These are phyloP conservation scores for Tilletia setariae DNA, from an alignment of 1,284 basidiomycete genomes.

Conservation along the genomic window DNA sequence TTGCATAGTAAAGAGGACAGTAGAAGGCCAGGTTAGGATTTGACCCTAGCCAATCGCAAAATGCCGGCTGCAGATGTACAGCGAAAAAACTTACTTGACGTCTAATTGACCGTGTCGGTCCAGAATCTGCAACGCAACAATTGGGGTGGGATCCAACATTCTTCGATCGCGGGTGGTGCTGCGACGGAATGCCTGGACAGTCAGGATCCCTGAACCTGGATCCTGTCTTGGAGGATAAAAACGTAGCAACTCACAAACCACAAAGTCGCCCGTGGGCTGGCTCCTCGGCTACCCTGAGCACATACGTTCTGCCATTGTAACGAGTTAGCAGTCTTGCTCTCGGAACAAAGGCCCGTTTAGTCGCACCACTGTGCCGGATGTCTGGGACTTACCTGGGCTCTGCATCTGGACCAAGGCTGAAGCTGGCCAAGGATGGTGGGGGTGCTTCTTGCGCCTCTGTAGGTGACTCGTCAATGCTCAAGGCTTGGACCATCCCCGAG, in stretches of 20 bases:
- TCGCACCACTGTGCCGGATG: too few species aligned
- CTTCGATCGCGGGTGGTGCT: slow-evolving; percentile 14
- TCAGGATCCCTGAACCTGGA: neutral
- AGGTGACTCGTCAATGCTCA: too few species aligned
- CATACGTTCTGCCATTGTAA: slow-evolving; percentile 21
- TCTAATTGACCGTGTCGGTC: slow-evolving; percentile 15
- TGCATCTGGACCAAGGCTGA: neutral
- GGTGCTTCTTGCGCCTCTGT: slow-evolving; percentile 15
- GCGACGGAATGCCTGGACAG: neutral
- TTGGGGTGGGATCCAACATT: neutral
- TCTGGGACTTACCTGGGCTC: slow-evolving; percentile 7
- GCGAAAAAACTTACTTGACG: neutral
- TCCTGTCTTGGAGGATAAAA: neutral
- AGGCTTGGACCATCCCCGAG: neutral
- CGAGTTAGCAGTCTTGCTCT: neutral
- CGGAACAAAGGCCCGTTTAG: too few species aligned
- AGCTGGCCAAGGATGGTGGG: slow-evolving; percentile 8
- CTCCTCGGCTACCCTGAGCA: slow-evolving; percentile 33
- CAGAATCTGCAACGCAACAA: slow-evolving; percentile 6
- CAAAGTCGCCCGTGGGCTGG: slow-evolving; percentile 35
- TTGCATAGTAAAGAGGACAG: neutral
- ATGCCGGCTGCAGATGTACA: neutral
- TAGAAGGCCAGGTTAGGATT: neutral
- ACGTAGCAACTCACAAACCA: slow-evolving; percentile 21
- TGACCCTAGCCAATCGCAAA: neutral